Evolutionary conservation across 352 stramenopile genomes (phyloP).

Genomic region (Hyaloperonospora brassicae): DNA sequence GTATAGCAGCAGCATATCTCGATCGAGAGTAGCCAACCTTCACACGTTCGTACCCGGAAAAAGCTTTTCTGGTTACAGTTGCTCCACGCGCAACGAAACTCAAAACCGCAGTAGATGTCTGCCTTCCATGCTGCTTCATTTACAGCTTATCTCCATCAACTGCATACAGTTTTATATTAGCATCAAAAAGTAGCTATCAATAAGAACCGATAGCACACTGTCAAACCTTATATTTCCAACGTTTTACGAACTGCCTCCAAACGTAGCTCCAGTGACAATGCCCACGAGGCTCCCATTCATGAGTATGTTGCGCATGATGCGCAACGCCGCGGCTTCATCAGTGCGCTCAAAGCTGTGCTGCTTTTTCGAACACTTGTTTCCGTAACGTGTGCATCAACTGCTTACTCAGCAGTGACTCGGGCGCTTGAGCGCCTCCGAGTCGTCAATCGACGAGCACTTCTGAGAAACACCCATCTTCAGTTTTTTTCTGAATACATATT

Average conservation of each 20-base stretch:
- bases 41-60: constrained; percentile 36
- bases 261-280: constrained; percentile 68
- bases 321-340: constrained; percentile 35
- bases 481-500: too few relatives aligned
- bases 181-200: background rate
- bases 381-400: background rate
- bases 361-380: constrained; percentile 2
- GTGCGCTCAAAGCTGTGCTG: constrained; percentile 4
- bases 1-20: background rate
- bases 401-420: constrained; percentile 10
- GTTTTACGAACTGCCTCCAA: constrained; percentile 61
- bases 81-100: constrained; percentile 41
- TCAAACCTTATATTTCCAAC: background rate
- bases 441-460: constrained; percentile 72
- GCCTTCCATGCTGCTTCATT: constrained; percentile 43
- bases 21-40: too few relatives aligned
- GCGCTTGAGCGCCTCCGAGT: constrained; percentile 32
- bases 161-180: constrained; percentile 14
- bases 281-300: constrained; percentile 72
- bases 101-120: constrained; percentile 34
- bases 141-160: constrained; percentile 60
- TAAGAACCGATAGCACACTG: background rate
- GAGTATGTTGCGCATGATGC: constrained; percentile 56
- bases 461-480: constrained; percentile 61
- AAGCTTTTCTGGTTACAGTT: constrained; percentile 45